Evolutionary conservation across 441 rosid species (phyloP), one percentile per base, ranked within the genome.

Genomic region (Erodium trifolium): DNA sequence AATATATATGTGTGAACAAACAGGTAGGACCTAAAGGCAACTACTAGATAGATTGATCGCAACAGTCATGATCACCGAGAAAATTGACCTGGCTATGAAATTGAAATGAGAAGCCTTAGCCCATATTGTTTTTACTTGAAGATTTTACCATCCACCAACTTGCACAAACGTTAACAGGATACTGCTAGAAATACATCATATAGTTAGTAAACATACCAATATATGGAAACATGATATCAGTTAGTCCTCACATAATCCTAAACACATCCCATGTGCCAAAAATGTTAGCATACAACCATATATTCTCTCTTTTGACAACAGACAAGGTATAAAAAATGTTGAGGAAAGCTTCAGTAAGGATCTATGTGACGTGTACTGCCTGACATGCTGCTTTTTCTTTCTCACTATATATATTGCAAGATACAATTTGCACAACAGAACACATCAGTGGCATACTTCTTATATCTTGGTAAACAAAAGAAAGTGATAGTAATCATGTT

Each of bases 401-500:
- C 4, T 60, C 65, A 60, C 27, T 60, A 60, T 23, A 35, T 60
- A 60, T 60, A 31, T 0, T 60, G 65, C 11, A 23, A 19, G 34
- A 5, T 13, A 60, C 23, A 23, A 60, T 60, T 60, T 16, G 11
- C 27, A 23, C 27, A 23, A 23, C 2, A 23, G 27, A 23, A 2
- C 45, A 29, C 17, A 64, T 35, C 45, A 60, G 9, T 64, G 18
- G 19, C 45, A 29, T 29, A 7, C 7, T 35, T 13, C 10, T 7
- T 23, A 64, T 29, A 12, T 35, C 43, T 29, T 64, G 19, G n/a
- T 34, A 35, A 27, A 5, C 63, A 53, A 68, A 23, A n/a, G 59
- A n/a, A 67, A 67, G 16, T 45, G 41, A 43, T 34, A 74, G 12
- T 29, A 65, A 72, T 18, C 35, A 37, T 68, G 67, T 43, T 43